Base-by-base conservation (phyloP, 225 moss, liverwort and hornwort species). In the Sphagnum contortum region DNA sequence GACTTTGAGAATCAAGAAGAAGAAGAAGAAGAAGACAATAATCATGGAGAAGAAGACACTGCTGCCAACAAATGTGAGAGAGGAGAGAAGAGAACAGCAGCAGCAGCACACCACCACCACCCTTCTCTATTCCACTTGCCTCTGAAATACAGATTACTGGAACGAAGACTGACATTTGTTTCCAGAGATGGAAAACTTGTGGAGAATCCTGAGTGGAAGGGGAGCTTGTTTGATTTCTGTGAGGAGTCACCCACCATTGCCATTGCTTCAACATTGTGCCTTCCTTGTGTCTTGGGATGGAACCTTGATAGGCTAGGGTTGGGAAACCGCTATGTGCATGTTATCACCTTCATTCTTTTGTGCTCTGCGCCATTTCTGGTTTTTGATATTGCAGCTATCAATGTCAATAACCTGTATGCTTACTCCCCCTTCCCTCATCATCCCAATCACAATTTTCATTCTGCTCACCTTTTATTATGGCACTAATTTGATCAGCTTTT, bases 301-400 rank as follows among this genome's bases (percentile, higher is more conserved):
- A 98, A 92, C 59, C 69, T 92, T 50, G 96, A 98, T 66, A 76
- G 96, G 63, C 79, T 98, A 60, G 96, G 96, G 12, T 93, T 98
- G 51, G 96, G 96, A 45, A 98, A 93, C 68, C 88, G 92, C 54
- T 98, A 76, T 47, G 92, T 98, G 48, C 96, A 98, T 73, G 73
- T 92, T 48, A 8, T 86, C 57, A 98, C 96, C 12, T 98, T 98
- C 64, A 57, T 85, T 44, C 87, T 98, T 56, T 68, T 98, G 49
- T 82, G 78, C 68, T 83, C 80, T 62, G 90, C 96, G 44, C 96
- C 96, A 12, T 98, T 88, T 60, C 84, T 93, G 66, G 92, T 98
- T 75, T 98, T 98, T 66, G 87, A 90, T 73, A 69, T 98, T 68
- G 92, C 96, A 65, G 92, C 96, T 55, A 67, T 93, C 57, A 98